Evolutionary conservation across 2,329 filamentous ascomycete species (phyloP), one percentile per base, ranked within the genome.

Genomic region (Zymoseptoria brevis): DNA sequence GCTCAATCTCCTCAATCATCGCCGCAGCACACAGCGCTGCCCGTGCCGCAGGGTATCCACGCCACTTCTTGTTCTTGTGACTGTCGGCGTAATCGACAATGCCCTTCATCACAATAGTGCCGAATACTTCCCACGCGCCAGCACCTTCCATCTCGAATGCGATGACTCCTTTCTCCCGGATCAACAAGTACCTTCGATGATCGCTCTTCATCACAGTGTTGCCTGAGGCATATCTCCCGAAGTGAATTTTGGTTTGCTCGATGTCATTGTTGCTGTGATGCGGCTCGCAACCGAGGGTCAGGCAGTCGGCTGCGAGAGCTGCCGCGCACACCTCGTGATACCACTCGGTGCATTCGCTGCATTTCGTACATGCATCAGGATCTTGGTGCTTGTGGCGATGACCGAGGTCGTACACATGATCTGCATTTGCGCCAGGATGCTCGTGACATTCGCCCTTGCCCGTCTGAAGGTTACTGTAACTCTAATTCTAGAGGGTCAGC

Each of bases 121-220:
- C 35, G 19, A 62, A 49, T 35, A 55, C 45, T 26, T 64, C 60
- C 63, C 62, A 64, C 1, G 55, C 56, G 8, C 63, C 62, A 8
- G 63, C 62, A 29, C 63, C 64, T 54, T 66, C 69, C 61, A 64
- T 67, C 57, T 67, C 64, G 41, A 67, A 62, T 0, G 56, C 63
- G 19, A 66, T 61, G 0, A 62, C 54, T 3, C 24, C 19, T 45
- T 58, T 58, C 57, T 58, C 61, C 62, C 53, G 57, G 66, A 60
- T 65, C 62, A 77, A 62, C 0, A 24, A 8, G 41, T 65, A 61
- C 8, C 62, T 57, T 4, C 54, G 55, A 48, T 53, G 41, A 2
- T 50, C 62, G 49, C 61, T 60, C 52, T 63, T 63, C 22, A 65
- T 54, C 26, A 63, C 61, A 9, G 57, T 55, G 45, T 62, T 56